phyloP scores from a whole-genome alignment of 2,329 filamentous ascomycete species.

The Rhytidhysteron rufulum region DNA sequence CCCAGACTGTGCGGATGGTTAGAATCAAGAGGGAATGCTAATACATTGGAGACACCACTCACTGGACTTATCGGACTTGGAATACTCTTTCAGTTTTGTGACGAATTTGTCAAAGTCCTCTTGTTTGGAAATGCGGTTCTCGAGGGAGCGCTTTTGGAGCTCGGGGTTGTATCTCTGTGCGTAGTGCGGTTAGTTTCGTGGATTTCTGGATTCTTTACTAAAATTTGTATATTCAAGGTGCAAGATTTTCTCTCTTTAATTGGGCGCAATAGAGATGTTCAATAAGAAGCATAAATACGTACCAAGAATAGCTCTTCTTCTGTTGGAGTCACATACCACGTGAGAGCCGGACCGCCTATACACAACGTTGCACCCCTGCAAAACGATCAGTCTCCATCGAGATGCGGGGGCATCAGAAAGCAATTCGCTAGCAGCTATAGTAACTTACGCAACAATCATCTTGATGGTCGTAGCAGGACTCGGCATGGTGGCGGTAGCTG shows the following conservation, averaged over 20 bases:
- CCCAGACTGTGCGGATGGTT: constrained; percentile 27
- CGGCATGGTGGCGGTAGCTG: constrained; percentile 37
- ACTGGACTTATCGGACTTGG: constrained; percentile 91
- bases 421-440: no score
- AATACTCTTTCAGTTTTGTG: constrained; percentile 75
- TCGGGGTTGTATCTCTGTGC: constrained; percentile 82
- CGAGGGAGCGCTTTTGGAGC: constrained; percentile 82
- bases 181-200: not conserved
- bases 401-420: no score
- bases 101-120: constrained; percentile 91
- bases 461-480: constrained; percentile 55
- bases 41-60: constrained; percentile 33
- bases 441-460: constrained; percentile 64
- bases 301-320: constrained; percentile 85
- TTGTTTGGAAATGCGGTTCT: constrained; percentile 68
- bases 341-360: constrained; percentile 81
- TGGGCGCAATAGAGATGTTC: constrained; percentile 3
- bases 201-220: not conserved
- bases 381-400: constrained; percentile 16
- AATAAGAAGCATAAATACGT: constrained; percentile 9
- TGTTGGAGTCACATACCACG: constrained; percentile 74
- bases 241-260: no score
- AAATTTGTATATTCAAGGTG: not conserved
- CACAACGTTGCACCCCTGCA: constrained; percentile 66
- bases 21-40: constrained; percentile 5